Evolutionary conservation across 768 basidiomycete genomes (phyloP).

Genomic region (Suillus weaverae): DNA sequence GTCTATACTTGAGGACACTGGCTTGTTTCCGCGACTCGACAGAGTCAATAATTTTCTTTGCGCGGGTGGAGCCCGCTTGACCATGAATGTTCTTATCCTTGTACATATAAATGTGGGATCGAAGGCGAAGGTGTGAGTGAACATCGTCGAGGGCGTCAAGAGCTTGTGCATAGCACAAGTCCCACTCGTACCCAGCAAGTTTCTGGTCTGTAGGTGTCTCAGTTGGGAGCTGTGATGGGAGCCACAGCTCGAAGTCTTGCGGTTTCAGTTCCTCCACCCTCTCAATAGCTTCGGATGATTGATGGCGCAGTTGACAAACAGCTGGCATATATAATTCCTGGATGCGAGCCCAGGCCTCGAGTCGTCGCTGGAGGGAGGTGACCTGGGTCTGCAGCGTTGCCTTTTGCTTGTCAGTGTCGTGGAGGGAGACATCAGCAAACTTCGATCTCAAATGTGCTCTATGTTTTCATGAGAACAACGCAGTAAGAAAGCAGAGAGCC

Average conservation of each 20-base stretch:
- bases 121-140: slow-evolving; percentile 27
- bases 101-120: slow-evolving; percentile 29
- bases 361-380: background rate
- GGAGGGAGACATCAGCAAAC: background rate
- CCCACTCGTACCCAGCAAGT: slow-evolving; percentile 23
- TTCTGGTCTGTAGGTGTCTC: background rate
- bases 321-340: background rate
- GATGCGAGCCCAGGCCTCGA: background rate
- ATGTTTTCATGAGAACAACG: background rate
- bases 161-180: slow-evolving; percentile 31
- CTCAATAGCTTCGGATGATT: background rate
- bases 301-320: background rate
- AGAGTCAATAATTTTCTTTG: background rate
- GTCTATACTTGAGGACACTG: background rate
- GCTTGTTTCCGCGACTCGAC: background rate
- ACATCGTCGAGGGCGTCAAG: slow-evolving; percentile 30
- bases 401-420: background rate
- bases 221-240: background rate
- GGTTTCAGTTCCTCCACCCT: background rate
- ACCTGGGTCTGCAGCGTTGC: background rate
- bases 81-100: slow-evolving; percentile 25
- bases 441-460: background rate
- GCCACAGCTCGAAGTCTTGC: background rate
- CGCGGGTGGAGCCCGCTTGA: background rate
- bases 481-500: background rate